A percentile compares a stretch with the other conserved stretches of the same genome.
Evolutionary conservation across 2,329 filamentous ascomycete species (phyloP).

Genomic region (Trichocomaceae sp.): DNA sequence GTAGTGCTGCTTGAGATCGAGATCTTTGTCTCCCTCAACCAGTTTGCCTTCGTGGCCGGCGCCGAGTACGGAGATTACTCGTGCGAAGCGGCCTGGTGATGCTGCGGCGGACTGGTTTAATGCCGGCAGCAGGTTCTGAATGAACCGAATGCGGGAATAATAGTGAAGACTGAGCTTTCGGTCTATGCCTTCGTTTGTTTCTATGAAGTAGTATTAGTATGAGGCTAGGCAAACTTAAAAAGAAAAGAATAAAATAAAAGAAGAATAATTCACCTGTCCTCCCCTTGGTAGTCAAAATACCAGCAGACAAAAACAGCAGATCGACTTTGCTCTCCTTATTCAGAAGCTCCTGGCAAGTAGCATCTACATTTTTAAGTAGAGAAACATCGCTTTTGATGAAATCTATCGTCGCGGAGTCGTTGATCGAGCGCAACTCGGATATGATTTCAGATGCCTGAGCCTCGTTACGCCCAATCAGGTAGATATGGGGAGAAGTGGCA

Average conservation of each 20-base stretch:
- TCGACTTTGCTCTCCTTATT: constrained; percentile 24
- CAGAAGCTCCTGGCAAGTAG: constrained; percentile 41
- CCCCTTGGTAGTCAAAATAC: constrained; percentile 15
- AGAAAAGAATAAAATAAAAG: no score
- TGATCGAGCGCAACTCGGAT: constrained; percentile 38
- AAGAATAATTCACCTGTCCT: constrained; percentile 13
- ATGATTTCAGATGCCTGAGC: constrained; percentile 33
- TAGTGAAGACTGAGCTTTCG: constrained; percentile 24
- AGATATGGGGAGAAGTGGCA: constrained; percentile 40
- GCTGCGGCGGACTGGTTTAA: constrained; percentile 17
- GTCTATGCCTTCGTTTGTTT: constrained; percentile 29
- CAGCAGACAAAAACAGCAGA: constrained; percentile 25
- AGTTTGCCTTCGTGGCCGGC: constrained; percentile 48
- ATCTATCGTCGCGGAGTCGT: constrained; percentile 38
- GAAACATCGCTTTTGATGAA: constrained; percentile 48
- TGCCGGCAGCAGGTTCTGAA: constrained; percentile 27
- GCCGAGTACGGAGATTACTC: constrained; percentile 49
- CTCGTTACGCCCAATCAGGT: constrained; percentile 45
- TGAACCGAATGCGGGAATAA: constrained; percentile 32
- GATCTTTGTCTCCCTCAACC: constrained; percentile 35
- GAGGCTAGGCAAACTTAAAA: background rate
- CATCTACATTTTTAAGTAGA: constrained; percentile 47
- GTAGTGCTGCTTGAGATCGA: constrained; percentile 22
- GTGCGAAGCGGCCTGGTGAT: constrained; percentile 34
- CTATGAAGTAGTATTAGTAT: constrained; percentile 11